Evolutionary conservation across 208 protist species (phyloP).

Genomic region (Trichomonas tenax): DNA sequence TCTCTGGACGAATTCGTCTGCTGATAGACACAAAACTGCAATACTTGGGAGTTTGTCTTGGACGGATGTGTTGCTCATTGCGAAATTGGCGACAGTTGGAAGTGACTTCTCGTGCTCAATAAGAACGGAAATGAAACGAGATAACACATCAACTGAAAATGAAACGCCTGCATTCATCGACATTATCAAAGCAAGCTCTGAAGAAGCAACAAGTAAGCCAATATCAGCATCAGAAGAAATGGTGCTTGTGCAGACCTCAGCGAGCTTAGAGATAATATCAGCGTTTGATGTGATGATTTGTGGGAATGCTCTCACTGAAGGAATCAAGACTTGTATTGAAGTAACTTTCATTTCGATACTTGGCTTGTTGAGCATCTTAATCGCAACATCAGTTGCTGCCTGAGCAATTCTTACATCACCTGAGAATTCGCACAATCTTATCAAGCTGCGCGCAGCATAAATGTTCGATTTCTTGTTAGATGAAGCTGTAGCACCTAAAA

Average conservation of each 20-base stretch:
- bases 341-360: neutral
- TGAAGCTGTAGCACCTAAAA: neutral
- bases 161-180: neutral
- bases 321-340: neutral
- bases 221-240: neutral
- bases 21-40: neutral
- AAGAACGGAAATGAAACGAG: neutral
- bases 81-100: neutral
- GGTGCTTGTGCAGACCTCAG: neutral
- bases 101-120: neutral
- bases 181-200: neutral
- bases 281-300: neutral
- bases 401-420: neutral
- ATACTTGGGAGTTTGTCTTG: neutral
- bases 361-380: neutral
- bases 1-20: neutral
- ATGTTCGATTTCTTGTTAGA: neutral
- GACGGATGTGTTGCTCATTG: neutral
- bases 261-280: neutral
- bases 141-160: neutral
- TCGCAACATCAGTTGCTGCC: neutral
- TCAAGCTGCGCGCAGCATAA: neutral
- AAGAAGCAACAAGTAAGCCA: too few species aligned
- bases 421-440: neutral
- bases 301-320: neutral